A percentile compares a stretch with the other conserved stretches of the same genome.
Evolutionary conservation across 805 yeast genomes (phyloP).

Genomic region (Saturnispora bothae): DNA sequence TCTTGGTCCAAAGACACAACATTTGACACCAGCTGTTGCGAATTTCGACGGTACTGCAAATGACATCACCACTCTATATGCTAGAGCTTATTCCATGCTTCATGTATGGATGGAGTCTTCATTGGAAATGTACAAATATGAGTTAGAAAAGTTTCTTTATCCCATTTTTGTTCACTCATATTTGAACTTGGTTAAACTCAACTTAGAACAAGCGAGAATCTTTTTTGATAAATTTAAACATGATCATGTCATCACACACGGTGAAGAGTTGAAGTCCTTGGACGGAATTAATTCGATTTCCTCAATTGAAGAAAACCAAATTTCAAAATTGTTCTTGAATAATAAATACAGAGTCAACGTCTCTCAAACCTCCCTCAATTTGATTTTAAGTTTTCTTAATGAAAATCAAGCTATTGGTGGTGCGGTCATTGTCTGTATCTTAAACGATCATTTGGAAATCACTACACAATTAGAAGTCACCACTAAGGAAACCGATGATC

Average conservation of each 20-base stretch:
- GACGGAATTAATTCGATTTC: slow-evolving; percentile 75
- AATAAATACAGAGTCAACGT: slow-evolving; percentile 68
- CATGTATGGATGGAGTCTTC: slow-evolving; percentile 87
- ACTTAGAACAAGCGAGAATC: slow-evolving; percentile 48
- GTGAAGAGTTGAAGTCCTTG: slow-evolving; percentile 61
- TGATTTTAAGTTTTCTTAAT: slow-evolving; percentile 75
- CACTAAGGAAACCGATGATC: slow-evolving; percentile 39
- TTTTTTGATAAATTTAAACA: slow-evolving; percentile 66
- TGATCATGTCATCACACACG: slow-evolving; percentile 70
- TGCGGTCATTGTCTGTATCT: slow-evolving; percentile 68
- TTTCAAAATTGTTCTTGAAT: slow-evolving; percentile 63
- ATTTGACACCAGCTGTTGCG: slow-evolving; percentile 38
- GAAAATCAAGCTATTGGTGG: slow-evolving; percentile 93
- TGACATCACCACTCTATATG: slow-evolving; percentile 59
- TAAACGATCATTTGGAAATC: slow-evolving; percentile 71
- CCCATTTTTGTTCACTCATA: slow-evolving; percentile 91
- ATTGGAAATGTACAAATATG: slow-evolving; percentile 83
- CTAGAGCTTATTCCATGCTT: slow-evolving; percentile 70
- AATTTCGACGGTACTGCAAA: slow-evolving; percentile 26
- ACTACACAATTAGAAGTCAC: slow-evolving; percentile 30
- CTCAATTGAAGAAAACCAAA: slow-evolving; percentile 61
- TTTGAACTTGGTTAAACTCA: slow-evolving; percentile 62
- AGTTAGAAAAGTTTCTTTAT: slow-evolving; percentile 69
- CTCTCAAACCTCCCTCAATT: slow-evolving; percentile 75
- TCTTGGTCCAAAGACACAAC: slow-evolving; percentile 38